Percentiles rank a stretch among this genome's conserved stretches.
These are phyloP conservation scores for Xylogone sp. DNA, from an alignment of 2,329 filamentous ascomycete genomes.

Conservation along the genomic window DNA sequence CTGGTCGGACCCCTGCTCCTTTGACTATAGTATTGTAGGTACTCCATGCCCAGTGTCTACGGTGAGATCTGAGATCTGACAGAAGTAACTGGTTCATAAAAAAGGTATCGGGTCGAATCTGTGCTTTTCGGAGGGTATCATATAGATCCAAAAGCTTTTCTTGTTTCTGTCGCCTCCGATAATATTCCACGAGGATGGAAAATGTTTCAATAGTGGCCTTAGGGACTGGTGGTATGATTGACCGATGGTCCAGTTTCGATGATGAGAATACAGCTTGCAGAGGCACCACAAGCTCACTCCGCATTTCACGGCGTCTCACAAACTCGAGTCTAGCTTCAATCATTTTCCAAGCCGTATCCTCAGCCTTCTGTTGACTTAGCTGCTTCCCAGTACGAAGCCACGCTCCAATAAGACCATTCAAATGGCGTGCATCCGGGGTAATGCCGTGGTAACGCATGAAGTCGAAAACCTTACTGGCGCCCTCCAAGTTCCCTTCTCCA, in stretches of 20 bases:
- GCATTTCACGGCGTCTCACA: constrained; percentile 43
- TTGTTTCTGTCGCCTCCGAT: constrained; percentile 58
- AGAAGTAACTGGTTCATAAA: constrained; percentile 78
- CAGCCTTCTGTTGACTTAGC: constrained; percentile 55
- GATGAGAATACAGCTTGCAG: constrained; percentile 9
- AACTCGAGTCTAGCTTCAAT: constrained; percentile 63
- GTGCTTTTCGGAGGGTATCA: constrained; percentile 56
- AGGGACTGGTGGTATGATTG: constrained; percentile 42
- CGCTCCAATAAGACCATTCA: constrained; percentile 78
- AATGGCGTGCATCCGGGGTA: constrained; percentile 66
- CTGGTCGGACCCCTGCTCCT: constrained; percentile 15
- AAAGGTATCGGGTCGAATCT: constrained; percentile 65
- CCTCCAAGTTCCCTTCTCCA: constrained; percentile 65
- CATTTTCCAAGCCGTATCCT: constrained; percentile 73
- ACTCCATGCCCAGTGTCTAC: constrained; percentile 18
- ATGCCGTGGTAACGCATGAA: constrained; percentile 71
- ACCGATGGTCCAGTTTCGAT: constrained; percentile 23
- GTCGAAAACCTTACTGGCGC: constrained; percentile 68
- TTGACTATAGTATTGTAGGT: constrained; percentile 18
- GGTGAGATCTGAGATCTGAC: constrained; percentile 13
- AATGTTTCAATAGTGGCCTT: constrained; percentile 75
- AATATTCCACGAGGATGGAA: constrained; percentile 69
- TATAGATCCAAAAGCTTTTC: constrained; percentile 56
- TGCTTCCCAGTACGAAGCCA: constrained; percentile 64
- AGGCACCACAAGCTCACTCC: constrained; percentile 8